A percentile compares a stretch with the other conserved stretches of the same genome.
These are phyloP conservation scores for Lotmaria passim DNA, from an alignment of 208 protist species.

Conservation along the genomic window DNA sequence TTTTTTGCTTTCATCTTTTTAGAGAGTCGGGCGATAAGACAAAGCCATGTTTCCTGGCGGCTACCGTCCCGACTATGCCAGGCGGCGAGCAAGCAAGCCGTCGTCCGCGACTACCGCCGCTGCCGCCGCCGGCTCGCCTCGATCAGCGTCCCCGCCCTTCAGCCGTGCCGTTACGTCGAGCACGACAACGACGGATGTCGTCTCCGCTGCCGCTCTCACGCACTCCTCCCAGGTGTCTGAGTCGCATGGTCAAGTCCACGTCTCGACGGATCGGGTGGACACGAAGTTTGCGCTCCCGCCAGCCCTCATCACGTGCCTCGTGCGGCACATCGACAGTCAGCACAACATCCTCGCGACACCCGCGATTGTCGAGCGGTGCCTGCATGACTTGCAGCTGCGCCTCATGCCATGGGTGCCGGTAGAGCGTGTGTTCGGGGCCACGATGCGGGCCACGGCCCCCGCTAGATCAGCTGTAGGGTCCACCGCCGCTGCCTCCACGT, in stretches of 20 bases:
- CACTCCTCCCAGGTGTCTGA: neutral
- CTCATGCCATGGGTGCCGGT: constrained; percentile 48
- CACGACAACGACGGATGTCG: neutral
- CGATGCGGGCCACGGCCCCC: constrained; percentile 14
- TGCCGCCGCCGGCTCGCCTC: neutral
- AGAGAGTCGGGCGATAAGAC: neutral
- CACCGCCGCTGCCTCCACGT: neutral
- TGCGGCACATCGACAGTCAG: constrained; percentile 61
- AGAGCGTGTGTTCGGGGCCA: constrained; percentile 37
- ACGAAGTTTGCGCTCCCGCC: constrained; percentile 42
- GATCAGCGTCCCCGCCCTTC: neutral
- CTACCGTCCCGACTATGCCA: constrained; percentile 13
- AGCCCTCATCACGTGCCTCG: constrained; percentile 62
- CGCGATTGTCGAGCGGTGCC: constrained; percentile 52
- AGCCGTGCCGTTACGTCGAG: neutral
- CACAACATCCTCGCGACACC: constrained; percentile 57
- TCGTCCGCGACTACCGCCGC: too few species aligned
- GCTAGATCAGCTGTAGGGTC: too few species aligned
- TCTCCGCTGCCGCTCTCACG: constrained; percentile 1
- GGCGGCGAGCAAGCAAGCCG: neutral
- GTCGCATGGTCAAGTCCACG: neutral
- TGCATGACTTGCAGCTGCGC: constrained; percentile 64
- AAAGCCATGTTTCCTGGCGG: constrained; percentile 17
- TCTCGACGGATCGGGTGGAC: constrained; percentile 8
- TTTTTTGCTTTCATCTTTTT: neutral